Evolutionary conservation across 2,329 filamentous ascomycete species (phyloP).

Genomic region (Penicillium sp.): DNA sequence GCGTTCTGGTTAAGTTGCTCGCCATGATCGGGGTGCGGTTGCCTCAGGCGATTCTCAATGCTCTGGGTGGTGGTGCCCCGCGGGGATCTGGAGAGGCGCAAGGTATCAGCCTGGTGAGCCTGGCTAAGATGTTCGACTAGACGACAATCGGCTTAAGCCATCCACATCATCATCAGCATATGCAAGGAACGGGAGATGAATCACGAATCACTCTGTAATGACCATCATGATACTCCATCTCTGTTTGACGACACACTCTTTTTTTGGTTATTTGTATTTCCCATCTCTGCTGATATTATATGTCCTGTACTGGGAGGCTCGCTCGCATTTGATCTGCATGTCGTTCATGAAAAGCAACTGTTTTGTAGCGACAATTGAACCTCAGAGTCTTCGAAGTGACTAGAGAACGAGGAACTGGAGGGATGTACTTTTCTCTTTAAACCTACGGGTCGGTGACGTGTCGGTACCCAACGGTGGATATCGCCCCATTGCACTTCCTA

Average conservation of each 20-base stretch:
- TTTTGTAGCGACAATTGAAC: background rate
- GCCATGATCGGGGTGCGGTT: slow-evolving; percentile 73
- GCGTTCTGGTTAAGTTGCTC: slow-evolving; percentile 71
- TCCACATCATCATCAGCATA: background rate
- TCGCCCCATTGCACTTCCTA: slow-evolving; percentile 12
- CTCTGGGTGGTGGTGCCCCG: slow-evolving; percentile 30
- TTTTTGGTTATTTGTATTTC: slow-evolving; percentile 9
- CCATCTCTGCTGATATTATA: slow-evolving; percentile 2
- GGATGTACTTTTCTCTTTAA: slow-evolving; percentile 4
- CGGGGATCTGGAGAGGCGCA: slow-evolving; percentile 18
- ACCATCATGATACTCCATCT: slow-evolving; percentile 19
- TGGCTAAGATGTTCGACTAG: slow-evolving; percentile 38
- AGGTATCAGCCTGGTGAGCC: slow-evolving; percentile 30
- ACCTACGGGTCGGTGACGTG: slow-evolving; percentile 8
- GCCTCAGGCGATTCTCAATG: slow-evolving; percentile 54
- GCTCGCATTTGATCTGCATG: slow-evolving; percentile 10
- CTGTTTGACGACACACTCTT: slow-evolving; percentile 1
- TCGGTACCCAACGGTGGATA: slow-evolving; percentile 18
- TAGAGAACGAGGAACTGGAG: background rate
- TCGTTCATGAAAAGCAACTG: slow-evolving; percentile 3
- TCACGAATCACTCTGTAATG: slow-evolving; percentile 10
- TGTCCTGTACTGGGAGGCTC: slow-evolving; percentile 15
- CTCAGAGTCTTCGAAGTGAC: background rate
- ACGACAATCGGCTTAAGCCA: background rate
- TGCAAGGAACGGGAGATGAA: background rate